Evolutionary conservation across 805 yeast species (phyloP), one percentile per base, ranked within the genome.

Genomic region (Candida taoyuanica): DNA sequence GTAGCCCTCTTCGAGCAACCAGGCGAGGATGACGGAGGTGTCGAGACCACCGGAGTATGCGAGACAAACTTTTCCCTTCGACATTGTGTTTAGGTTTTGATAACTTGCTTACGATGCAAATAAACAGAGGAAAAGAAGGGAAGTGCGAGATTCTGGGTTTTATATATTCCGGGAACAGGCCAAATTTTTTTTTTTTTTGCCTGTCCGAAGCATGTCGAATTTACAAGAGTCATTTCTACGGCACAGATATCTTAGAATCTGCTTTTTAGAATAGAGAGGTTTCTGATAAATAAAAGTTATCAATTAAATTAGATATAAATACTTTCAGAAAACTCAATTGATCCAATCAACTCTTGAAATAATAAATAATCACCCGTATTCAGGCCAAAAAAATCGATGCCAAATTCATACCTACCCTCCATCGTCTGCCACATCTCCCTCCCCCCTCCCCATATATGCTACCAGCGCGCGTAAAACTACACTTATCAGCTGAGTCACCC

Each of bases 21-120:
- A 93, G 33, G 98, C 98, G 52, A 93, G 79, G 58, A 93, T 93
- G 47, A 93, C 85, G 19, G 97, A 89, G 74, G 98, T 93, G 63
- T 93, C 98, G 58, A 93, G 77, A 72, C 98, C 98, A 58, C 98
- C 98, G 36, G 98, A 93, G 73, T 93, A 93, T 40, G 98, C 98
- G 64, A 93, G 78, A 77, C 98, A 93, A 65, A 93, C 98, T 72
- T 91, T 91, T 62, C 98, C 98, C 68, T 93, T 91, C 36, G 95
- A 82, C 97, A 89, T 89, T 57, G 29, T 48, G 31, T 37, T 5
- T 18, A 16, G 19, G 7, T 7, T 9, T 33, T 8, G 18, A 7
- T 20, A 9, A 21, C 17, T 13, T 15, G 17, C 14, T 13, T 19
- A 7, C 8, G n/a, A 4, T 14, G 17, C 4, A 18, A 21, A 7